Evolutionary conservation across 352 stramenopile genomes (phyloP).

Genomic region (Globisporangium yorkense): DNA sequence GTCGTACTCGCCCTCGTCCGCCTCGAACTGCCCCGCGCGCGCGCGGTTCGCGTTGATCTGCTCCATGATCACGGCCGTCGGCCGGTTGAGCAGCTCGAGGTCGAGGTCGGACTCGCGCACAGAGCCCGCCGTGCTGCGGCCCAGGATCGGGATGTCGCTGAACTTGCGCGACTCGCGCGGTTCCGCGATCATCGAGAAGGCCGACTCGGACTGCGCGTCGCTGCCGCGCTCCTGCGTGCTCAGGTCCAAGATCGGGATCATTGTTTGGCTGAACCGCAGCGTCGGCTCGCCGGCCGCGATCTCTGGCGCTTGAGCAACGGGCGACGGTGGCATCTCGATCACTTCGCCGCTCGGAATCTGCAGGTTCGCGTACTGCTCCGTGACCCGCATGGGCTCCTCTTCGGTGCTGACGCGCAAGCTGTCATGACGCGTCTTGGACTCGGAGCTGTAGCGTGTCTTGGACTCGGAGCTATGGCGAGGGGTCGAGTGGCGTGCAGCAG

Average conservation of each 20-base stretch:
- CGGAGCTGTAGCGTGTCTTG: not conserved
- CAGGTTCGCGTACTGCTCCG: slow-evolving; percentile 8
- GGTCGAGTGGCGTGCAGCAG: not conserved
- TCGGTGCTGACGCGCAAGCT: not conserved
- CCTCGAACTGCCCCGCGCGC: slow-evolving; percentile 11
- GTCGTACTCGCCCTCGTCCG: slow-evolving; percentile 20
- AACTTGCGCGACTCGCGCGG: slow-evolving; percentile 14
- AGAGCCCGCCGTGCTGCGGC: slow-evolving; percentile 8
- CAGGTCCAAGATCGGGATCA: slow-evolving; percentile 14
- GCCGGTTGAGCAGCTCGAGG: slow-evolving; percentile 39
- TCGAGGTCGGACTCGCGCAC: slow-evolving; percentile 30
- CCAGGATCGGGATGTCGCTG: slow-evolving; percentile 12
- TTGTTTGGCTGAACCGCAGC: slow-evolving; percentile 12
- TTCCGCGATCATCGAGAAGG: slow-evolving; percentile 2
- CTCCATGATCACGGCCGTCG: slow-evolving; percentile 30
- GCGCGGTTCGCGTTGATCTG: slow-evolving; percentile 33
- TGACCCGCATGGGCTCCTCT: not conserved
- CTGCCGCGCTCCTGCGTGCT: slow-evolving; percentile 2
- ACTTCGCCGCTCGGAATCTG: slow-evolving; percentile 7
- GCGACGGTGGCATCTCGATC: slow-evolving; percentile 7
- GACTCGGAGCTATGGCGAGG: not conserved
- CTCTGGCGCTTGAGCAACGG: not conserved
- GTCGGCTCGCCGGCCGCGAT: not conserved
- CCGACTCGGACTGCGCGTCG: slow-evolving; percentile 1
- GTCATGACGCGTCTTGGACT: not conserved